Evolutionary conservation across 148 eudicot species (phyloP), one percentile per base, ranked within the genome.

Genomic region (Beta vulgaris): DNA sequence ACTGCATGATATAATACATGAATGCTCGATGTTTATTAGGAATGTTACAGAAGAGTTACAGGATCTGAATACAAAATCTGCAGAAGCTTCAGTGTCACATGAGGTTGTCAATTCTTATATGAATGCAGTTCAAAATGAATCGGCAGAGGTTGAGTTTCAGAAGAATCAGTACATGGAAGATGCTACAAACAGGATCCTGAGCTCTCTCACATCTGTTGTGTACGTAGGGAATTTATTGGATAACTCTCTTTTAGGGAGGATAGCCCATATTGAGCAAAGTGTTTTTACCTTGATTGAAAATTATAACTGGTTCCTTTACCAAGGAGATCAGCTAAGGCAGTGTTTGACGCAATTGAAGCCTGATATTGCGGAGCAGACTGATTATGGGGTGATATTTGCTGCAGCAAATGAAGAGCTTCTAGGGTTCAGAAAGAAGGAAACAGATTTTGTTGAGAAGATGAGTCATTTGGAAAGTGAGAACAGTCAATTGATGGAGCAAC

Each of bases 251-350:
- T 60, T 77, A 23, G 89, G 86, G 26, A 95, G 85, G 76, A 80
- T 92, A 61, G 87, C 88, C 61, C 88, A 80, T 65, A 58, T 90
- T 48, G 97, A 95, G 82, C 89, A 79, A 68, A 78, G 81, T 51
- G 82, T 84, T 75, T 85, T 74, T 70, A 34, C 84, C 53, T 84
- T 92, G 72, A 78, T 86, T 78, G 96, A 89, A 76, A 91, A 89
- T 74, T 88, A 92, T 70, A 91, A 88, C 64, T 67, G 84, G 85
- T 88, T 95, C 81, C 84, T 90, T 60, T 90, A 85, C 76, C 91
- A 87, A 84, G 81, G 84, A 59, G 88, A 90, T 76, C 85, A 86
- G 70, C 91, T 95, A 15, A 84, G 85, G 81, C 87, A 82, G 81
- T 81, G 85, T 75, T 68, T 95, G 80, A 69, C 80, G 4, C 88